Evolutionary conservation across 225 moss, liverwort and hornwort species (phyloP).

Genomic region (Lunularia cruciata): DNA sequence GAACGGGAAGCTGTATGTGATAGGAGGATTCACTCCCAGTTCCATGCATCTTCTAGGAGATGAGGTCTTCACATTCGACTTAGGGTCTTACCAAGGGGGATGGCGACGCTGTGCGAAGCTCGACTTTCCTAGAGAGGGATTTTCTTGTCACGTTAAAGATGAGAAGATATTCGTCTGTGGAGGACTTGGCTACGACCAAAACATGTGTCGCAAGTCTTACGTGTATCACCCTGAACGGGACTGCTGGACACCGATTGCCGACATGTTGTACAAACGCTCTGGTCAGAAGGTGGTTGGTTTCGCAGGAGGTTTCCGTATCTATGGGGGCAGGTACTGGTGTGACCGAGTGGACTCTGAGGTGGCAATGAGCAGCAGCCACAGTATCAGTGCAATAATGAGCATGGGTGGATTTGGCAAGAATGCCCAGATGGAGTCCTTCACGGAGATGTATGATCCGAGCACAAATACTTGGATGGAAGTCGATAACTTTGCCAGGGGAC

Average conservation of each 20-base stretch:
- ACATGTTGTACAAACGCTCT: constrained; percentile 17
- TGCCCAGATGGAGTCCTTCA: constrained; percentile 15
- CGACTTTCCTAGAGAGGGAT: constrained; percentile 9
- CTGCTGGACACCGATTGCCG: constrained; percentile 10
- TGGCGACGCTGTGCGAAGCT: constrained; percentile 17
- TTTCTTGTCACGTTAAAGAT: constrained; percentile 17
- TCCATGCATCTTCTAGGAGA: constrained; percentile 7
- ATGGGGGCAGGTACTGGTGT: constrained; percentile 21
- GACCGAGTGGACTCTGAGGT: constrained; percentile 17
- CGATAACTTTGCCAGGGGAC: constrained; percentile 10
- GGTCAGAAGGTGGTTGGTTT: constrained; percentile 20
- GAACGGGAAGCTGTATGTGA: constrained; percentile 17
- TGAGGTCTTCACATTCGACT: constrained; percentile 11
- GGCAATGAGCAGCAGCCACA: neutral
- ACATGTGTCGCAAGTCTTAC: constrained; percentile 20
- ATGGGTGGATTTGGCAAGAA: constrained; percentile 9
- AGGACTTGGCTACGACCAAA: constrained; percentile 7
- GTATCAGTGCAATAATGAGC: constrained; percentile 11
- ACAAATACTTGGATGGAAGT: constrained; percentile 18
- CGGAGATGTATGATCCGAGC: constrained; percentile 15
- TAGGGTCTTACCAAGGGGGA: constrained; percentile 16
- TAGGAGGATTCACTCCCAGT: constrained; percentile 11
- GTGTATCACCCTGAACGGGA: constrained; percentile 14
- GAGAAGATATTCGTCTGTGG: constrained; percentile 17
- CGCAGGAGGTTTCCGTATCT: constrained; percentile 10